These are phyloP conservation scores for Candida oleophila DNA, from an alignment of 805 yeast genomes.

Conservation along the genomic window DNA sequence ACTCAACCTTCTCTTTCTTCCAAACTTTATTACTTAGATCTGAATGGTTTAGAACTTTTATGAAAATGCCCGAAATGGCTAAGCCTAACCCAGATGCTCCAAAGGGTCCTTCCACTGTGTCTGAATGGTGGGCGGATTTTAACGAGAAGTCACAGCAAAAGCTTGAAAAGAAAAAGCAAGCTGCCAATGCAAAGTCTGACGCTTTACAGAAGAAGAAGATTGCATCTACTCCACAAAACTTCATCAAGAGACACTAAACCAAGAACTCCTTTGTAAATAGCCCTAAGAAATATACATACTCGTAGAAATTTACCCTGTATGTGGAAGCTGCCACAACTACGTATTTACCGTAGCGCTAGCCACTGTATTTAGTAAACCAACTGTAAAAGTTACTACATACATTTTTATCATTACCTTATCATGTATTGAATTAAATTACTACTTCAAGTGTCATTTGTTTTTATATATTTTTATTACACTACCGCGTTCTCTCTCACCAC, in stretches of 20 bases:
- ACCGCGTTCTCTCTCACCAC: no score
- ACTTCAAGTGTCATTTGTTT: neutral
- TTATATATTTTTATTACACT: no score
- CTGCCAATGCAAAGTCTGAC: slow-evolving; percentile 35
- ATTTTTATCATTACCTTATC: neutral
- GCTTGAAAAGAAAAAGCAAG: slow-evolving; percentile 32
- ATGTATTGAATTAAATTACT: no score
- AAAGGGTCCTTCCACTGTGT: slow-evolving; percentile 17
- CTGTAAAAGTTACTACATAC: no score
- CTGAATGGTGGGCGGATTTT: slow-evolving; percentile 38
- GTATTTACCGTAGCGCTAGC: no score
- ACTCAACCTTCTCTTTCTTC: slow-evolving; percentile 68
- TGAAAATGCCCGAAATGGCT: slow-evolving; percentile 58
- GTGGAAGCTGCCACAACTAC: no score
- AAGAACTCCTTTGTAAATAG: neutral
- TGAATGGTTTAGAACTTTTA: slow-evolving; percentile 52
- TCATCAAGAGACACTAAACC: slow-evolving; percentile 38
- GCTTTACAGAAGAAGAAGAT: slow-evolving; percentile 35
- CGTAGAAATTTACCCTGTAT: no score
- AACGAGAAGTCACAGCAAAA: slow-evolving; percentile 29
- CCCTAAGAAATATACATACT: neutral
- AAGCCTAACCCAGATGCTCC: slow-evolving; percentile 23
- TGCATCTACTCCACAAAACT: slow-evolving; percentile 22
- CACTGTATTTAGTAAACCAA: no score
- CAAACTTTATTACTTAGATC: slow-evolving; percentile 71